Evolutionary conservation across 805 yeast genomes (phyloP).

Genomic region (Wickerhamomyces chaumierensis): DNA sequence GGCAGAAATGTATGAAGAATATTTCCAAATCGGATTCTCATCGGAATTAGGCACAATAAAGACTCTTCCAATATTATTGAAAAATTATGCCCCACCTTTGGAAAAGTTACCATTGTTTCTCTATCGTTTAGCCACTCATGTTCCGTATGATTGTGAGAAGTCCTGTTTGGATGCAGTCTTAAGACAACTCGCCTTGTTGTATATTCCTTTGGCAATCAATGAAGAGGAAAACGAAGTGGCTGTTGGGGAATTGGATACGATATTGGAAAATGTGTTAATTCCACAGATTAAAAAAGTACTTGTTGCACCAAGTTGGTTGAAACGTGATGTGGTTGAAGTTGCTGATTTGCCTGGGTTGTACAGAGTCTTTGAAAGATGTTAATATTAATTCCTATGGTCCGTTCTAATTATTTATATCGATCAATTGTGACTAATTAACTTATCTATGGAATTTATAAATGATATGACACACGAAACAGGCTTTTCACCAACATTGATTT

Average conservation of each 20-base stretch:
- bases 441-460: too few species aligned
- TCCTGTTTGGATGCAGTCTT: conserved; percentile 57
- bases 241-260: conserved; percentile 18
- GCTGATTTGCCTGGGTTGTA: conserved; percentile 90
- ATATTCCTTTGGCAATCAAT: conserved; percentile 48
- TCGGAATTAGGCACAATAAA: conserved; percentile 22
- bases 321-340: conserved; percentile 58
- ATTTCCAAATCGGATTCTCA: conserved; percentile 45
- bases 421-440: too few species aligned
- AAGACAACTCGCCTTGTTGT: conserved; percentile 57
- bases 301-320: conserved; percentile 46
- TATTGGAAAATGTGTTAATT: conserved; percentile 48
- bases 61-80: conserved; percentile 59
- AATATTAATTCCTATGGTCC: too few species aligned
- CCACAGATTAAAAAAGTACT: conserved; percentile 55
- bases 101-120: conserved; percentile 58
- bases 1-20: conserved; percentile 74
- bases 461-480: too few species aligned
- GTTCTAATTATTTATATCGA: too few species aligned
- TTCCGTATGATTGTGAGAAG: conserved; percentile 60
- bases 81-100: conserved; percentile 50
- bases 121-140: conserved; percentile 43
- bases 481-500: too few species aligned
- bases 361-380: conserved; percentile 88
- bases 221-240: conserved; percentile 16